These are phyloP conservation scores for Termitomyces bulborhizus DNA, from an alignment of 768 basidiomycete genomes.

Conservation along the genomic window DNA sequence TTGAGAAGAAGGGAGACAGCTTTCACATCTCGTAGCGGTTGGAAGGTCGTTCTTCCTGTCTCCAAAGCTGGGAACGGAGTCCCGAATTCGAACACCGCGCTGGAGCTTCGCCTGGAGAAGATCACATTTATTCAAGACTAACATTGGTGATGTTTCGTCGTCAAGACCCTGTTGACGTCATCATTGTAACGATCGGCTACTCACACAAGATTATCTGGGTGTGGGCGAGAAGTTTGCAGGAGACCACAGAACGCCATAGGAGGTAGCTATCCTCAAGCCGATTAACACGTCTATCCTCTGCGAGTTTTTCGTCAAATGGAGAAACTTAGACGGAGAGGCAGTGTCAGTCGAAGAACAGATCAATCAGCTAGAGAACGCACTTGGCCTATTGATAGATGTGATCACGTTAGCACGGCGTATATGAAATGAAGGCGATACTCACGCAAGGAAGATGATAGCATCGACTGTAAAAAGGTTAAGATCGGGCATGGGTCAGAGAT, in stretches of 20 bases:
- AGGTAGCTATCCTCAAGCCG: constrained; percentile 72
- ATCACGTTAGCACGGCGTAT: background rate
- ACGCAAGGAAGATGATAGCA: constrained; percentile 81
- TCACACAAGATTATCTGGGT: constrained; percentile 51
- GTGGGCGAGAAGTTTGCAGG: constrained; percentile 55
- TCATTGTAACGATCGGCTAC: constrained; percentile 8
- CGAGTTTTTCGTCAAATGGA: constrained; percentile 75
- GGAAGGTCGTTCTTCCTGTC: constrained; percentile 64
- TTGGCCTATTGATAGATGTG: constrained; percentile 26
- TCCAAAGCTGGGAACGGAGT: constrained; percentile 69
- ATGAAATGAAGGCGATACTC: constrained; percentile 18
- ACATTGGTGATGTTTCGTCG: background rate
- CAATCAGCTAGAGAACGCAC: constrained; percentile 21
- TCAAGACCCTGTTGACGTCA: background rate
- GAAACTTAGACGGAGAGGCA: constrained; percentile 39
- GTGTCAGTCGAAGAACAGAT: constrained; percentile 11
- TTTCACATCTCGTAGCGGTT: constrained; percentile 63
- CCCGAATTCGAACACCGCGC: constrained; percentile 57
- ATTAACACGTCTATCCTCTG: constrained; percentile 65
- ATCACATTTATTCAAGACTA: constrained; percentile 68
- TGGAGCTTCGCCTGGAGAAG: constrained; percentile 67
- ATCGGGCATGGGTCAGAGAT: background rate
- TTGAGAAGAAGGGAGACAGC: background rate
- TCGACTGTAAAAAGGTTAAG: constrained; percentile 36
- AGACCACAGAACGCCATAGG: constrained; percentile 71